Conservation (phyloP, 1,284 basidiomycete genomes). For the Microbotryomycetes sp. region DNA sequence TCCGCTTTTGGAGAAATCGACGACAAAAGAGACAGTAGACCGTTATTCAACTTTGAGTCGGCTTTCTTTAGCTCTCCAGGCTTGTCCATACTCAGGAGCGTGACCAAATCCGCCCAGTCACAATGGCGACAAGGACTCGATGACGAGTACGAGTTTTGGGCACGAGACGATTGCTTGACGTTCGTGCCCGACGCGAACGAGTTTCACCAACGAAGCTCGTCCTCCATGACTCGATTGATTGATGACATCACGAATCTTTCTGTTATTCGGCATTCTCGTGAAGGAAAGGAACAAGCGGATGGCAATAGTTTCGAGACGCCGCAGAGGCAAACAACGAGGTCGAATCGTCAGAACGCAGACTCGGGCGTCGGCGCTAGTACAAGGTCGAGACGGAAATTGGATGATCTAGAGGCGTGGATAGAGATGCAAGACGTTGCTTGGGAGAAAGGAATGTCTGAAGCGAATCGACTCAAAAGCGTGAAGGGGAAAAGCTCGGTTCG, state of each 20-base stretch:
- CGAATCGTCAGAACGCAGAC: background rate
- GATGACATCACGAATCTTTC: too few species aligned
- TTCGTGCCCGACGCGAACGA: slow-evolving; percentile 10
- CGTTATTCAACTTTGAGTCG: slow-evolving; percentile 21
- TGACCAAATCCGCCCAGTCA: slow-evolving; percentile 1
- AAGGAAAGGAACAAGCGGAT: background rate
- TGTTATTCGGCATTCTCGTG: too few species aligned
- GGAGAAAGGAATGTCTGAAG: slow-evolving; percentile 16
- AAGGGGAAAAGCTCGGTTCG: too few species aligned
- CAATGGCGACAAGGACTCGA: background rate
- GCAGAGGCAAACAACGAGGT: background rate
- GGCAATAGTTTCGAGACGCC: background rate
- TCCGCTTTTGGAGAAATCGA: too few species aligned
- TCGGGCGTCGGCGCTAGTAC: background rate
- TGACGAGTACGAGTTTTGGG: slow-evolving; percentile 20
- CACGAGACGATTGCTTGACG: slow-evolving; percentile 3
- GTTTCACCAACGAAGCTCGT: slow-evolving; percentile 8
- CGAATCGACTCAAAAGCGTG: slow-evolving; percentile 6
- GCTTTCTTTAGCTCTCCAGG: slow-evolving; percentile 36
- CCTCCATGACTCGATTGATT: background rate
- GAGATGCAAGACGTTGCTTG: slow-evolving; percentile 33
- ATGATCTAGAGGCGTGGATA: slow-evolving; percentile 27
- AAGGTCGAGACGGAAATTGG: background rate
- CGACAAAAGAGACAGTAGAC: background rate
- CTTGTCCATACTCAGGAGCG: slow-evolving; percentile 29